Evolutionary conservation across 2,329 filamentous ascomycete species (phyloP), one percentile per base, ranked within the genome.

Genomic region (Fusarium concolor): DNA sequence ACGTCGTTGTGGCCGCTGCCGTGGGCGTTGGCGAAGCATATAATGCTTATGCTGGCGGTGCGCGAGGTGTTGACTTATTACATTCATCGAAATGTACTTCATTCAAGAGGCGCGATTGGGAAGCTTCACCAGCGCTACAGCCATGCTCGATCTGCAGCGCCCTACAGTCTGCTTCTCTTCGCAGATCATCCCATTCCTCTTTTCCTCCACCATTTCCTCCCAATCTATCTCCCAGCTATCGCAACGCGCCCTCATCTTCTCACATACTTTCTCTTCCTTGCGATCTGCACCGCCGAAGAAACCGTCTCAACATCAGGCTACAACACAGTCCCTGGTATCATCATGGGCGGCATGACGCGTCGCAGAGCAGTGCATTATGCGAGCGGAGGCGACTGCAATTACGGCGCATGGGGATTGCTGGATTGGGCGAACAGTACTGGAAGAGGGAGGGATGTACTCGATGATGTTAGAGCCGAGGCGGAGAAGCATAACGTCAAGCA

Each of bases 11-110:
- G 87, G 14, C 85, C 85, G 0, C 70, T 87, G 10, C 85, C 85
- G 0, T 87, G 84, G 83, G 82, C 84, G 50, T 79, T 87, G 57
- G 74, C 82, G 50, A 86, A 85, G 69, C 84, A 87, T 64, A 73
- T 84, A 44, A 65, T 75, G 51, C 57, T 81, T 14, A 77, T 87
- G 17, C 77, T 84, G 58, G 68, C 79, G 26, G 76, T 78, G 14
- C 82, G 85, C 53, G 84, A 92, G 81, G 73, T 88, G 9, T 75
- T 94, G 12, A 87, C 89, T 58, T 97, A 96, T 77, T 85, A 88
- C 71, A 84, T 93, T 69, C 93, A 97, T 79, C 89, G 91, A 51
- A 86, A 86, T 74, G 61, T 90, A 26, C 84, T 97, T 10, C 93
- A 97, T 79, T 76, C 76, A 42, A 76, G 67, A 24, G 54, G 74